phyloP scores from a whole-genome alignment of 2,329 filamentous ascomycete genomes.

The Clarireedia homoeocarpa region DNA sequence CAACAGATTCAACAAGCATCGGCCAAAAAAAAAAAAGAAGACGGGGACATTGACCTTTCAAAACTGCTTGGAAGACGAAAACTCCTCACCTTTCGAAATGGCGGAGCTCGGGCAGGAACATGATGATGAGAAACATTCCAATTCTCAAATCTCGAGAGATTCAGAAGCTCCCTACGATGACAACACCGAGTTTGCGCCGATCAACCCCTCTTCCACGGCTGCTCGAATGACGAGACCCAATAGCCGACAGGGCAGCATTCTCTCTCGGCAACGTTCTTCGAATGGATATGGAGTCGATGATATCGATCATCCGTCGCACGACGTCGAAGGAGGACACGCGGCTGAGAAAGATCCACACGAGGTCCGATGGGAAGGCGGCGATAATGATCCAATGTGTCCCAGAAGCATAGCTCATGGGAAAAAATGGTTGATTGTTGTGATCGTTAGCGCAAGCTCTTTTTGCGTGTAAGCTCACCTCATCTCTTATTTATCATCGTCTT shows the following conservation, averaged over 20 bases:
- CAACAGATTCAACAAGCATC: not conserved
- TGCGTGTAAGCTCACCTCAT: slow-evolving; percentile 62
- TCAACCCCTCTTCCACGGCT: slow-evolving; percentile 3
- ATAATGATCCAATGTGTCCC: slow-evolving; percentile 67
- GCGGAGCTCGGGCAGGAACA: not conserved
- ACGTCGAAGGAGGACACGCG: slow-evolving; percentile 19
- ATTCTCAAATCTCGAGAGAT: not conserved
- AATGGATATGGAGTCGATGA: slow-evolving; percentile 31
- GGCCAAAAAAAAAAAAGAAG: not conserved
- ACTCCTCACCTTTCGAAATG: not conserved
- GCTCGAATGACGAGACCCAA: not conserved
- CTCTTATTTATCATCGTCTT: not conserved
- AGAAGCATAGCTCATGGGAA: slow-evolving; percentile 55
- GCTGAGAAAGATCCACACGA: slow-evolving; percentile 45
- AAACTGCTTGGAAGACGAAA: not conserved
- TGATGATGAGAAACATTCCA: not conserved
- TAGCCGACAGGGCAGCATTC: slow-evolving; percentile 6
- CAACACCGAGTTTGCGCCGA: slow-evolving; percentile 21
- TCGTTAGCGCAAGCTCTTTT: slow-evolving; percentile 66
- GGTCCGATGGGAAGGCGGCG: slow-evolving; percentile 66
- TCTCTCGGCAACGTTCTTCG: slow-evolving; percentile 21
- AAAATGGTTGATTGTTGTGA: slow-evolving; percentile 73
- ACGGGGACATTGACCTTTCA: not conserved
- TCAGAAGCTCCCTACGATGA: not conserved
- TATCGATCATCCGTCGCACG: slow-evolving; percentile 9